These are phyloP conservation scores for Aspergillus sp. DNA, from an alignment of 2,329 filamentous ascomycete species.

Conservation along the genomic window DNA sequence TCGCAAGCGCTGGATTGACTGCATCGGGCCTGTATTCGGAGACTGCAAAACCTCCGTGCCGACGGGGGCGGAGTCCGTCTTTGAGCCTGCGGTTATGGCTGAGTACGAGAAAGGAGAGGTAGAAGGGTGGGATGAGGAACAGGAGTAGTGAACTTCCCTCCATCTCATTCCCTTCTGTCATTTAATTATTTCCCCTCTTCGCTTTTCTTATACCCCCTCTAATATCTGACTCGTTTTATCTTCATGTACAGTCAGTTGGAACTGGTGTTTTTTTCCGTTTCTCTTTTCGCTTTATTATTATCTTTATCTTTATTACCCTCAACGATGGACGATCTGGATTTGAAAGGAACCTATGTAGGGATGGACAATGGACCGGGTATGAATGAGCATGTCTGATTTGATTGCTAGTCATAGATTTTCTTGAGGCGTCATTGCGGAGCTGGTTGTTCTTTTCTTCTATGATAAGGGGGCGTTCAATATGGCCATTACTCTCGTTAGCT, in stretches of 20 bases:
- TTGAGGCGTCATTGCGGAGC: background rate
- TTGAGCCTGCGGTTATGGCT: slow-evolving; percentile 70
- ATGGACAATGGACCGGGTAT: background rate
- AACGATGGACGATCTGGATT: slow-evolving; percentile 3
- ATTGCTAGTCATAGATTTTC: slow-evolving; percentile 1
- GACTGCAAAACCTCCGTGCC: slow-evolving; percentile 77
- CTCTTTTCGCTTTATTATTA: background rate
- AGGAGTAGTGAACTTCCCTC: slow-evolving; percentile 58
- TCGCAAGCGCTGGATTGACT: slow-evolving; percentile 83
- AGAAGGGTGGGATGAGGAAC: slow-evolving; percentile 79
- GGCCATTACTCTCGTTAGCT: too few relatives aligned
- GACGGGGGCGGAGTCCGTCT: slow-evolving; percentile 67
- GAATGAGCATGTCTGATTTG: background rate
- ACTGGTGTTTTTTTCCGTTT: background rate
- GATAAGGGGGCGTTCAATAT: background rate
- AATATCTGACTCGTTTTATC: background rate
- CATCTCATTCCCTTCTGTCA: background rate
- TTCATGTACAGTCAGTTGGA: background rate
- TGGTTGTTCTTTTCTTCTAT: slow-evolving; percentile 1
- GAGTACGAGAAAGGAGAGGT: slow-evolving; percentile 72
- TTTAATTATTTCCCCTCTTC: background rate
- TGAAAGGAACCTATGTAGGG: background rate
- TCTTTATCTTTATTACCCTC: background rate
- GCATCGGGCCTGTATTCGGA: slow-evolving; percentile 86
- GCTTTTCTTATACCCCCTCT: background rate